phyloP scores from a whole-genome alignment of 805 yeast species.

The Saccharomyces kudriavzevii region DNA sequence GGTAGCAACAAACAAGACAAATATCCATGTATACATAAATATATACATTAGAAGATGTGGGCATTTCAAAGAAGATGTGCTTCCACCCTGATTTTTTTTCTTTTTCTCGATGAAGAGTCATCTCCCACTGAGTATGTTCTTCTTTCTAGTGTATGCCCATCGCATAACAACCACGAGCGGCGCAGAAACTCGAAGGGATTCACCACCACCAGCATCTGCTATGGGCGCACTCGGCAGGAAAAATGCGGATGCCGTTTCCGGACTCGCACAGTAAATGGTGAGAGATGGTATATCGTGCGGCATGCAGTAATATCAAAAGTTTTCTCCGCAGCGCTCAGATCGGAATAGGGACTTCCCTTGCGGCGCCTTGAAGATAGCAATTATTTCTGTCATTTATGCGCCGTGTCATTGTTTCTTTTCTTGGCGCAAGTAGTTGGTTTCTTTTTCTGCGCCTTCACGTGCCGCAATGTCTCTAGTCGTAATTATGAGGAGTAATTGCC shows the following conservation, averaged over 20 bases:
- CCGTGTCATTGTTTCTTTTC: background rate
- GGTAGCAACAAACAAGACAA: background rate
- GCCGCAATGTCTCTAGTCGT: background rate
- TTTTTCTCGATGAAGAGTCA: background rate
- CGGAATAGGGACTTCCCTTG: background rate
- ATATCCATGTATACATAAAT: too few relatives aligned
- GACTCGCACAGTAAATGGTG: background rate
- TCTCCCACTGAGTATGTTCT: background rate
- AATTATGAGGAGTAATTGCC: background rate
- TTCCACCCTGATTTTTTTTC: background rate
- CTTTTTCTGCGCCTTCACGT: background rate
- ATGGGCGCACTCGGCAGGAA: background rate
- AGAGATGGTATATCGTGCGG: background rate
- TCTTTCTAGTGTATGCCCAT: background rate
- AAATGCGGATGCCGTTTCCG: background rate
- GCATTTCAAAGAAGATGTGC: background rate
- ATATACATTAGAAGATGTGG: too few relatives aligned
- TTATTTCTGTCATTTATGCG: background rate
- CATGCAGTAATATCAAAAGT: background rate
- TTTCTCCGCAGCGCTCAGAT: background rate
- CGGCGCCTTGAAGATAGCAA: background rate
- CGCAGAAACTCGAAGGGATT: background rate
- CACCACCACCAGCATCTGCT: background rate
- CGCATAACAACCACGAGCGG: background rate
- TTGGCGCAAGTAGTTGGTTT: background rate